Evolutionary conservation across 192 early-diverging fungal genomes (phyloP).

Genomic region (Spizellomyces punctatus): DNA sequence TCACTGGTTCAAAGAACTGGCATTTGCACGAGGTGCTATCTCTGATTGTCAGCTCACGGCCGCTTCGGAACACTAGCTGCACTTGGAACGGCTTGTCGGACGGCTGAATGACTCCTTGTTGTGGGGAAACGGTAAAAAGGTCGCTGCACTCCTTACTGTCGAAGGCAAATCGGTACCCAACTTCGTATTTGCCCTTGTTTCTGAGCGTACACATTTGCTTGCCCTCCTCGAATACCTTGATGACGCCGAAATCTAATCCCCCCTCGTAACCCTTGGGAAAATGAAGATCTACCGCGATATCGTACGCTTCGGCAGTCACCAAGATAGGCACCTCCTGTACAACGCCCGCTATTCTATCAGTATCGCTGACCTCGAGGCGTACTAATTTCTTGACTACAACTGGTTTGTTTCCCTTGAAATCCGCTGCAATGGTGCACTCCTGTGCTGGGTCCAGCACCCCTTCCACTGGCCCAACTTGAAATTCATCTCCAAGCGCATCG

Average conservation of each 20-base stretch:
- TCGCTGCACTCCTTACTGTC: slow-evolving; percentile 54
- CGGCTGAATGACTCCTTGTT: slow-evolving; percentile 59
- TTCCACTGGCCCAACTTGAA: slow-evolving; percentile 54
- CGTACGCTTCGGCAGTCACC: slow-evolving; percentile 66
- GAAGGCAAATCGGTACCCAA: slow-evolving; percentile 59
- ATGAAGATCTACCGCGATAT: slow-evolving; percentile 64
- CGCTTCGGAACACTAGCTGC: slow-evolving; percentile 56
- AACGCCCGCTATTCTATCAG: slow-evolving; percentile 55
- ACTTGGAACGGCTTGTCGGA: slow-evolving; percentile 64
- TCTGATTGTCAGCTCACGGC: slow-evolving; percentile 41
- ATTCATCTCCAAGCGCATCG: slow-evolving; percentile 63
- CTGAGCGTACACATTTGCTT: slow-evolving; percentile 37
- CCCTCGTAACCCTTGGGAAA: slow-evolving; percentile 66
- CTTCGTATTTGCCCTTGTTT: slow-evolving; percentile 67
- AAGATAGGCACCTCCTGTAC: slow-evolving; percentile 60
- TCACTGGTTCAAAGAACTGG: slow-evolving; percentile 62
- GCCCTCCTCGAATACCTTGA: slow-evolving; percentile 51
- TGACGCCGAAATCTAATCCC: slow-evolving; percentile 61
- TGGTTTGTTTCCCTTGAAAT: slow-evolving; percentile 58
- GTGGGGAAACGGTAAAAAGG: slow-evolving; percentile 51
- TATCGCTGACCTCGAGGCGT: slow-evolving; percentile 58
- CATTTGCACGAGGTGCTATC: slow-evolving; percentile 53
- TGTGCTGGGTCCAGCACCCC: slow-evolving; percentile 49
- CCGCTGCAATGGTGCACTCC: slow-evolving; percentile 53
- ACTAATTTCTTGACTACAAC: slow-evolving; percentile 53